These are phyloP conservation scores for Mytilinidion resinicola DNA, from an alignment of 495 filamentous ascomycete species.

Conservation along the genomic window DNA sequence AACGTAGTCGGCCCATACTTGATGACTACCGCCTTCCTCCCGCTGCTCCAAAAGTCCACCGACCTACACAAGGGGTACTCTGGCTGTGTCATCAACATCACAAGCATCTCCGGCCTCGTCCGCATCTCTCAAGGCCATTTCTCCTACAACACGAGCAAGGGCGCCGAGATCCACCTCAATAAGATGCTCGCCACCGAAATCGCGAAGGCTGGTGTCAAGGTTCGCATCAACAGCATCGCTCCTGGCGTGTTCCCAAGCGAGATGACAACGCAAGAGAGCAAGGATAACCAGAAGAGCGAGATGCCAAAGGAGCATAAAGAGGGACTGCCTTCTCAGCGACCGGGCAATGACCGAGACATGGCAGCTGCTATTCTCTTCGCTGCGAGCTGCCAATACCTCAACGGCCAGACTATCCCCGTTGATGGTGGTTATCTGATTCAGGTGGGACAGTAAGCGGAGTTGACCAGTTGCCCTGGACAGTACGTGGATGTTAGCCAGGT, in stretches of 20 bases:
- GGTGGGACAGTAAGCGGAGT: neutral
- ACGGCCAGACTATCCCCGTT: conserved; percentile 61
- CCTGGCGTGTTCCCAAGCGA: conserved; percentile 51
- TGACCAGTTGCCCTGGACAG: too few relatives aligned
- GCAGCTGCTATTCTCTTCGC: conserved; percentile 58
- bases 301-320: conserved; percentile 55
- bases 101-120: conserved; percentile 42
- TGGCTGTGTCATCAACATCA: conserved; percentile 24
- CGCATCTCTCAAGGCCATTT: conserved; percentile 48
- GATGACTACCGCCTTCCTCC: conserved; percentile 38
- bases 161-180: conserved; percentile 47
- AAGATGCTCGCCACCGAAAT: conserved; percentile 51
- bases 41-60: conserved; percentile 24
- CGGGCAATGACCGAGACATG: conserved; percentile 71
- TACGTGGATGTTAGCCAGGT: too few relatives aligned
- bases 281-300: conserved; percentile 57
- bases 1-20: conserved; percentile 47
- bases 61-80: conserved; percentile 21
- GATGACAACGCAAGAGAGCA: conserved; percentile 50
- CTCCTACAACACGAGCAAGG: conserved; percentile 49
- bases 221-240: conserved; percentile 44
- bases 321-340: conserved; percentile 53
- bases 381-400: conserved; percentile 63
- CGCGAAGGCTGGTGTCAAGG: conserved; percentile 37
- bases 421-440: conserved; percentile 43